These are phyloP conservation scores for Myriosclerotinia curreyana DNA, from an alignment of 2,329 filamentous ascomycete genomes.

Conservation along the genomic window DNA sequence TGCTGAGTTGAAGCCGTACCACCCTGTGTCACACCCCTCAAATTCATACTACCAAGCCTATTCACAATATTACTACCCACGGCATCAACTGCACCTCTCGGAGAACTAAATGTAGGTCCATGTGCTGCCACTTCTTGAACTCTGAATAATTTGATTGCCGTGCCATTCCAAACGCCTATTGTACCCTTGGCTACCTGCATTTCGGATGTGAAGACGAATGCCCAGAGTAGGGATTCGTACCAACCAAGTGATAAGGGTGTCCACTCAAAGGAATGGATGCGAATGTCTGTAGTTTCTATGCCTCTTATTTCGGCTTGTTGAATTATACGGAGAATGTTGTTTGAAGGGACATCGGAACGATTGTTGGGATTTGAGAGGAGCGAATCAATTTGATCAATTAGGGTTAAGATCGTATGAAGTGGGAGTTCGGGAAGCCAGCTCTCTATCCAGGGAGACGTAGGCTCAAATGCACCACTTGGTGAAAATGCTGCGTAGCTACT, in stretches of 20 bases:
- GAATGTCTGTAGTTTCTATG: conserved; percentile 70
- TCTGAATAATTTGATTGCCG: conserved; percentile 80
- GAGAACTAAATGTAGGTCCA: conserved; percentile 77
- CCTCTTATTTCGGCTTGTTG: conserved; percentile 61
- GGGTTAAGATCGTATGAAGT: conserved; percentile 77
- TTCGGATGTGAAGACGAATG: conserved; percentile 86
- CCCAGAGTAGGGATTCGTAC: conserved; percentile 95
- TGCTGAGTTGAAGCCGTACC: conserved; percentile 5
- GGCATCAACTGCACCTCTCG: conserved; percentile 86
- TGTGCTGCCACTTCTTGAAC: conserved; percentile 81
- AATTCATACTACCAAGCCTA: conserved; percentile 71
- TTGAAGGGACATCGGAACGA: conserved; percentile 45
- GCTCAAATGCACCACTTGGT: conserved; percentile 64
- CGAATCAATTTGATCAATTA: conserved; percentile 65
- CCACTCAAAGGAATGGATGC: conserved; percentile 92
- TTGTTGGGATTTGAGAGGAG: conserved; percentile 52
- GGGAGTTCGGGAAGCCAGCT: conserved; percentile 90
- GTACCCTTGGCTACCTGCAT: conserved; percentile 84
- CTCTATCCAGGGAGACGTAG: conserved; percentile 83
- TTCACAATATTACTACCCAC: conserved; percentile 88
- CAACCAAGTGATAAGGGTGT: conserved; percentile 84
- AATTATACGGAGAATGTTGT: conserved; percentile 54
- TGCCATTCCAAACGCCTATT: conserved; percentile 92
- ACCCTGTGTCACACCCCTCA: conserved; percentile 34
- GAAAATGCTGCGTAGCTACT: conserved; percentile 60